Evolutionary conservation across 257 asterid species (phyloP).

Genomic region (Solanum gandarillasii): DNA sequence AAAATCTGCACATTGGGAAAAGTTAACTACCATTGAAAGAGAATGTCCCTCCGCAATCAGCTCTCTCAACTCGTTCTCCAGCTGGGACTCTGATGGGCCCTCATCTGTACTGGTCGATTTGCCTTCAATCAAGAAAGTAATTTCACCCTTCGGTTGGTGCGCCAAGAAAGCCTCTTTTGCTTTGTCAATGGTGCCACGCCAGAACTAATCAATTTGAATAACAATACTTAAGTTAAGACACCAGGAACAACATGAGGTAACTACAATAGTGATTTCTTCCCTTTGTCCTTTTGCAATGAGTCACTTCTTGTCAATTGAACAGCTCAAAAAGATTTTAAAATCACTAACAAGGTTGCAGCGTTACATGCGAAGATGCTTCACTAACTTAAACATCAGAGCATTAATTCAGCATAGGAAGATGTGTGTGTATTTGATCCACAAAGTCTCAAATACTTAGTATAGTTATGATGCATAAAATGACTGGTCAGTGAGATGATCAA

Average conservation of each 20-base stretch:
- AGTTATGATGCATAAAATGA: not conserved
- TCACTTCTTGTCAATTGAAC: not conserved
- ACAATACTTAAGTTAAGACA: not conserved
- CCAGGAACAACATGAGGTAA: not conserved
- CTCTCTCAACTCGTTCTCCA: slow-evolving; percentile 61
- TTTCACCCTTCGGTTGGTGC: slow-evolving; percentile 86
- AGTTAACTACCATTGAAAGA: slow-evolving; percentile 59
- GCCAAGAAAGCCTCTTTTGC: slow-evolving; percentile 56
- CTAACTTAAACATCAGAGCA: not conserved
- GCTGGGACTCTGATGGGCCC: slow-evolving; percentile 57
- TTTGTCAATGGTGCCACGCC: slow-evolving; percentile 74
- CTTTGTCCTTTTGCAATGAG: not conserved
- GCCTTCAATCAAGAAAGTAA: slow-evolving; percentile 82
- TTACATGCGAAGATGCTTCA: not conserved
- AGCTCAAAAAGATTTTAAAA: not conserved
- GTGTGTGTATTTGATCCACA: not conserved
- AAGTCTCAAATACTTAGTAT: not conserved
- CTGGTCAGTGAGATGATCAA: not conserved
- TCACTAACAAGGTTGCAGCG: not conserved
- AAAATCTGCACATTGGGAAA: not conserved
- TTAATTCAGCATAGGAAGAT: not conserved
- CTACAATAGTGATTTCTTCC: not conserved
- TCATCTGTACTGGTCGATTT: slow-evolving; percentile 27
- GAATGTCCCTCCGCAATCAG: slow-evolving; percentile 66
- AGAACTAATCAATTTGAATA: slow-evolving; percentile 43